Evolutionary conservation across 129 eudicot species (phyloP).

Genomic region (Centrapalus pauciflorus): DNA sequence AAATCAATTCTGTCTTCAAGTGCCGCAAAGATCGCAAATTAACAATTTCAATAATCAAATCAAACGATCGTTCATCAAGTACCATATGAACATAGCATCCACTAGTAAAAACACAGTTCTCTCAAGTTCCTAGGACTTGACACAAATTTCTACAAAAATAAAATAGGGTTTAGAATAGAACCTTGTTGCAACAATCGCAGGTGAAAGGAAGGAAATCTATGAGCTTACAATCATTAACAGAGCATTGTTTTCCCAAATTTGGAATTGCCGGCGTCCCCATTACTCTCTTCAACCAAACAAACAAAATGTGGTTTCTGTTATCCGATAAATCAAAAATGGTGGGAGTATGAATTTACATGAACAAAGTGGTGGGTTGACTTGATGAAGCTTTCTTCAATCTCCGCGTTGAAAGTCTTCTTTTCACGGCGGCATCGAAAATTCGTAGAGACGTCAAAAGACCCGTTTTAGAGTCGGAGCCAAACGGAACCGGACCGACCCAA

Average conservation of each 20-base stretch:
- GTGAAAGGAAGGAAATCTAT: slow-evolving; percentile 93
- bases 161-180: background rate
- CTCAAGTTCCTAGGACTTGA: background rate
- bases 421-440: background rate
- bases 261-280: slow-evolving; percentile 98
- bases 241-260: slow-evolving; percentile 80
- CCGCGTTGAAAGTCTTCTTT: background rate
- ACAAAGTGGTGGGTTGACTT: background rate
- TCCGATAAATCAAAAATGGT: background rate
- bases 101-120: background rate
- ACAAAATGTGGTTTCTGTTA: background rate
- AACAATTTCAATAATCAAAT: background rate
- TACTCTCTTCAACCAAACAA: background rate
- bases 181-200: slow-evolving; percentile 88
- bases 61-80: background rate
- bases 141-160: background rate
- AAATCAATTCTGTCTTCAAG: background rate
- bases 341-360: background rate
- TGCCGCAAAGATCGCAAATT: background rate
- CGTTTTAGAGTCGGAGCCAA: too few relatives aligned
- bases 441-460: background rate
- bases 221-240: slow-evolving; percentile 67
- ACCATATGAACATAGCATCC: background rate
- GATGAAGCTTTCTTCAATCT: background rate
- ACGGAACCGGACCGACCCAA: too few relatives aligned